Evolutionary conservation across 2,329 filamentous ascomycete species (phyloP).

Genomic region (Capronia epimyces): DNA sequence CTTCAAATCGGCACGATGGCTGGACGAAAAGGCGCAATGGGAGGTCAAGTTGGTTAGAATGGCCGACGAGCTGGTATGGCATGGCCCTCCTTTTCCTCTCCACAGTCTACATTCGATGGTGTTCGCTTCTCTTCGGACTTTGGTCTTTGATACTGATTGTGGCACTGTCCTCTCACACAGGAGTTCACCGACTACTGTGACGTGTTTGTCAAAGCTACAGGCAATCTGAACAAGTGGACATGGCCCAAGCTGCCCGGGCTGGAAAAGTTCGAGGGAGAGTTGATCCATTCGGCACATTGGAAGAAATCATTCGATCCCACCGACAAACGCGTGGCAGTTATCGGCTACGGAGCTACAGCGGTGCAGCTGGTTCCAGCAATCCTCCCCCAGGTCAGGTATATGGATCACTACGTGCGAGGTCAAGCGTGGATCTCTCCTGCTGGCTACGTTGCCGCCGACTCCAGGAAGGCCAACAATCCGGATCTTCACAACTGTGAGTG

Average conservation of each 20-base stretch:
- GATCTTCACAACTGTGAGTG: slow-evolving; percentile 4
- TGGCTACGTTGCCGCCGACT: slow-evolving; percentile 1
- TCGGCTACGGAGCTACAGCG: slow-evolving; percentile 13
- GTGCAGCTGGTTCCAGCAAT: slow-evolving; percentile 21
- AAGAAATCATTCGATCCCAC: slow-evolving; percentile 48
- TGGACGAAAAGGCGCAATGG: slow-evolving; percentile 12
- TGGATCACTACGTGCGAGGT: slow-evolving; percentile 29
- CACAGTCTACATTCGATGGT: no score
- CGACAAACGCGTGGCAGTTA: slow-evolving; percentile 24
- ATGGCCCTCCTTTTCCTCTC: no score
- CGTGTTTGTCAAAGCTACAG: slow-evolving; percentile 35
- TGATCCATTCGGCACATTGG: slow-evolving; percentile 38
- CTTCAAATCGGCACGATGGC: slow-evolving; percentile 16
- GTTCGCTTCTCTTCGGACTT: no score
- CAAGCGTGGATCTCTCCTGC: slow-evolving; percentile 6
- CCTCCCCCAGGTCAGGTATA: slow-evolving; percentile 22
- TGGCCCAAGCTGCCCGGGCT: slow-evolving; percentile 31
- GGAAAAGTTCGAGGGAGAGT: slow-evolving; percentile 28
- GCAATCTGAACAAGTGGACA: slow-evolving; percentile 52
- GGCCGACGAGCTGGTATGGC: background rate
- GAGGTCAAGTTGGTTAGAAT: slow-evolving; percentile 5
- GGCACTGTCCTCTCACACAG: background rate
- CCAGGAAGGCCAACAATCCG: background rate
- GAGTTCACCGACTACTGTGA: slow-evolving; percentile 2
- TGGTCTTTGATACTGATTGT: no score